phyloP scores from a whole-genome alignment of 176 grass and related monocot species.

The Eremochloa ophiuroides region DNA sequence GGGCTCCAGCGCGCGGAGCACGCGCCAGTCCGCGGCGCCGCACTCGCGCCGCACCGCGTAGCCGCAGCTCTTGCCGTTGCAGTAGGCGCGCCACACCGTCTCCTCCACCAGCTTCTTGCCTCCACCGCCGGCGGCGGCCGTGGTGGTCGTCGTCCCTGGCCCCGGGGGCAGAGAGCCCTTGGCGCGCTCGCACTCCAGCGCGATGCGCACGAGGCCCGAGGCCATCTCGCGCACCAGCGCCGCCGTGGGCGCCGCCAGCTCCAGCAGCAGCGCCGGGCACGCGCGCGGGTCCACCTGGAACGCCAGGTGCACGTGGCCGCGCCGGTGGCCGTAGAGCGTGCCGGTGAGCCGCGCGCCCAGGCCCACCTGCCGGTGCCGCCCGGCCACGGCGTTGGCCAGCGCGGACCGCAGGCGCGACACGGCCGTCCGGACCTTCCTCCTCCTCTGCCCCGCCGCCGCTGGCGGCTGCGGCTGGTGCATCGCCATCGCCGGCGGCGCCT shows the following conservation, averaged over 20 bases:
- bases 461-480: not conserved
- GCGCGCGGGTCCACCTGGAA: conserved; percentile 72
- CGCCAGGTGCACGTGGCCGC: conserved; percentile 72
- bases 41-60: conserved; percentile 80
- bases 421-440: conserved; percentile 39
- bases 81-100: conserved; percentile 80
- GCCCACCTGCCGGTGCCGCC: conserved; percentile 48
- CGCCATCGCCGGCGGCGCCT: not conserved
- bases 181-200: conserved; percentile 70
- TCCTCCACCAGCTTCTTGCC: conserved; percentile 59
- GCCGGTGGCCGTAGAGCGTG: conserved; percentile 72
- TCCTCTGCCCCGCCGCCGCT: not conserved
- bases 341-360: conserved; percentile 66
- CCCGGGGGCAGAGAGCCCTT: too few relatives aligned
- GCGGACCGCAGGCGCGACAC: conserved; percentile 51
- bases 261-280: conserved; percentile 65
- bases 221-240: conserved; percentile 80
- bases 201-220: conserved; percentile 83
- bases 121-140: too few relatives aligned
- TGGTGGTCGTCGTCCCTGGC: too few relatives aligned
- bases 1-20: conserved; percentile 73
- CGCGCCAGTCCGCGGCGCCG: conserved; percentile 58
- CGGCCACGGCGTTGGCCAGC: conserved; percentile 47
- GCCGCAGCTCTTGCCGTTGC: conserved; percentile 81
- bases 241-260: conserved; percentile 70